These are phyloP conservation scores for Peronospora belbahrii DNA, from an alignment of 352 stramenopile species.

Conservation along the genomic window DNA sequence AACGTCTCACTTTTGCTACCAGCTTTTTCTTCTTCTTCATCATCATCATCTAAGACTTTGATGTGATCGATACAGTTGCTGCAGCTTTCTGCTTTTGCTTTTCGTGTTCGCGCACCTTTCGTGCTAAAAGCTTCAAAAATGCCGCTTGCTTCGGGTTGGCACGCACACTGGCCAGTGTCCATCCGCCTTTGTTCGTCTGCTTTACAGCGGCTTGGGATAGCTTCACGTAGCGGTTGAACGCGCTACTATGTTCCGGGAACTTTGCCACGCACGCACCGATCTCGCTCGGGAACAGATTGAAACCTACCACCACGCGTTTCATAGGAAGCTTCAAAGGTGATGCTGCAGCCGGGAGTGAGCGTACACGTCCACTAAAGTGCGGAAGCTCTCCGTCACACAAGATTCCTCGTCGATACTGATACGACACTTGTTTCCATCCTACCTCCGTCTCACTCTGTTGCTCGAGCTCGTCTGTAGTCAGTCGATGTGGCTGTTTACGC, in stretches of 20 bases:
- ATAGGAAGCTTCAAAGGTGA: slow-evolving; percentile 10
- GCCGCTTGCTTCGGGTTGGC: slow-evolving; percentile 57
- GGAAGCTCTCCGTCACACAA: slow-evolving; percentile 63
- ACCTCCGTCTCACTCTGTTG: slow-evolving; percentile 14
- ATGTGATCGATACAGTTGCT: slow-evolving; percentile 1
- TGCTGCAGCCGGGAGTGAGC: slow-evolving; percentile 20
- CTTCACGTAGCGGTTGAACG: slow-evolving; percentile 72
- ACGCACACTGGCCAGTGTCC: slow-evolving; percentile 47
- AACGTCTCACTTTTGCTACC: too few relatives aligned
- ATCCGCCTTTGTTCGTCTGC: slow-evolving; percentile 27
- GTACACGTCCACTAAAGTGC: slow-evolving; percentile 60
- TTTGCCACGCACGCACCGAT: slow-evolving; percentile 51
- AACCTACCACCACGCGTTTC: slow-evolving; percentile 67
- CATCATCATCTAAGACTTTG: slow-evolving; percentile 4
- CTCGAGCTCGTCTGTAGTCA: slow-evolving; percentile 48
- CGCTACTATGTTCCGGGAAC: slow-evolving; percentile 57
- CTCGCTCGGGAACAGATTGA: slow-evolving; percentile 64
- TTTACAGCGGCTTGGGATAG: slow-evolving; percentile 53
- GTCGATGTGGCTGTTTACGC: slow-evolving; percentile 24
- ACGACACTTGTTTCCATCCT: slow-evolving; percentile 40
- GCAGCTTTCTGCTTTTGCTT: neutral
- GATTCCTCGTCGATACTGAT: slow-evolving; percentile 52
- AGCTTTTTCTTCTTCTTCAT: neutral
- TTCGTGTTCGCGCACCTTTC: slow-evolving; percentile 49
- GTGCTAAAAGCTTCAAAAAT: slow-evolving; percentile 52